A percentile compares a stretch with the other conserved stretches of the same genome.
Conservation (phyloP, 1,139 yeast species). For the Wickerhamomyces sp. region DNA sequence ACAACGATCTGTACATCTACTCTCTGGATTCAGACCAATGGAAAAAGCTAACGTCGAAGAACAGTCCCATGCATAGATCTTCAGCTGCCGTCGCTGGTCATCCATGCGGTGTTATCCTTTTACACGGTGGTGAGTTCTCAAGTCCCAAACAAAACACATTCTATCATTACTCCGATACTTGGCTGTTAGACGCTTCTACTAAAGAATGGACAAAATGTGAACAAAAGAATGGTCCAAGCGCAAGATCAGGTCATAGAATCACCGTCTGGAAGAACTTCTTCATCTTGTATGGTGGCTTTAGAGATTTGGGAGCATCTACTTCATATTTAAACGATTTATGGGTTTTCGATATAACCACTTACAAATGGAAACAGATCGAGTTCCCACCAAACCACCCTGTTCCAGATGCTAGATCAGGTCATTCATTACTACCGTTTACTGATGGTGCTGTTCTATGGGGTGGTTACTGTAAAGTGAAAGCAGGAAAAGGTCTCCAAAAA, state of each 20-base stretch:
- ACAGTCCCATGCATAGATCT: slow-evolving; percentile 87
- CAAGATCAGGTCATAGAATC: slow-evolving; percentile 91
- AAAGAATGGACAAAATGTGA: slow-evolving; percentile 93
- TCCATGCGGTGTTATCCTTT: slow-evolving; percentile 77
- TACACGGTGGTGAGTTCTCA: slow-evolving; percentile 97
- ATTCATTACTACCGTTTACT: slow-evolving; percentile 72
- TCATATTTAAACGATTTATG: slow-evolving; percentile 83
- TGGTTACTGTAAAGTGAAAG: slow-evolving; percentile 91
- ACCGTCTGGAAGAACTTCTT: slow-evolving; percentile 88
- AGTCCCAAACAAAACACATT: slow-evolving; percentile 95
- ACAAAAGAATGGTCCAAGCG: slow-evolving; percentile 66
- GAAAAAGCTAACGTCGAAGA: slow-evolving; percentile 75
- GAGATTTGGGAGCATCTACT: slow-evolving; percentile 81
- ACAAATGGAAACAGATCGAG: slow-evolving; percentile 88
- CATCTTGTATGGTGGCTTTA: slow-evolving; percentile 84
- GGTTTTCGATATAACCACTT: slow-evolving; percentile 85
- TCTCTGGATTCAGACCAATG: slow-evolving; percentile 75
- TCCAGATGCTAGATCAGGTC: slow-evolving; percentile 95
- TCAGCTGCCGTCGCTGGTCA: slow-evolving; percentile 94
- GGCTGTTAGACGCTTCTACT: slow-evolving; percentile 79
- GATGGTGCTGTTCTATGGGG: slow-evolving; percentile 91
- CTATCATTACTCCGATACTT: slow-evolving; percentile 94
- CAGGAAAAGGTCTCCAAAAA: slow-evolving; percentile 81
- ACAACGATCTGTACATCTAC: slow-evolving; percentile 75
- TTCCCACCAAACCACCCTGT: slow-evolving; percentile 75